phyloP scores from a whole-genome alignment of 257 asterid genomes.

The Solanum verrucosum region DNA sequence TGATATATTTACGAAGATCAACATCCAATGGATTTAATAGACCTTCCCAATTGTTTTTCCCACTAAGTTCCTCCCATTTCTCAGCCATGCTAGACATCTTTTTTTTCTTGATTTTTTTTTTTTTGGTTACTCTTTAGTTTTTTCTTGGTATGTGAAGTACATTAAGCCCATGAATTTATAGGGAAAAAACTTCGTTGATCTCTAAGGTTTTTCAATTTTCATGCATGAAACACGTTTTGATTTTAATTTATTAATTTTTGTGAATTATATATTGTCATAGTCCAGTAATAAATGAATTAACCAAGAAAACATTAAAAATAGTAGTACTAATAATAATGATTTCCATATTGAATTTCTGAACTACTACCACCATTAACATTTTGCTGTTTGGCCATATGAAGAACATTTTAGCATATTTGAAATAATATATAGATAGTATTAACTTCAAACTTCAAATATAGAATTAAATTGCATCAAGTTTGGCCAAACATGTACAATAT shows the following conservation, averaged over 20 bases:
- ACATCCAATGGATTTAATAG: too few species aligned
- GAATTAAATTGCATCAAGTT: neutral
- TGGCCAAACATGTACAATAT: neutral
- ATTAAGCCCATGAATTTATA: neutral
- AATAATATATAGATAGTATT: too few species aligned
- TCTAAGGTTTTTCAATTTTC: neutral
- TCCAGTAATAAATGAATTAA: neutral
- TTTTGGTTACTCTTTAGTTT: neutral
- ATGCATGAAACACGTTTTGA: neutral
- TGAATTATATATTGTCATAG: neutral
- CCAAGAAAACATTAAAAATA: neutral
- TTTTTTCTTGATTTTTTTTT: too few species aligned
- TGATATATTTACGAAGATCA: slow-evolving; percentile 58
- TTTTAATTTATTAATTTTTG: neutral
- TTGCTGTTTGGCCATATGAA: neutral
- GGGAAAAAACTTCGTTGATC: neutral
- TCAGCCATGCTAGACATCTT: slow-evolving; percentile 15
- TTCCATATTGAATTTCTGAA: neutral
- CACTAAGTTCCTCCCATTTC: slow-evolving; percentile 71
- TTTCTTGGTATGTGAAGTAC: neutral
- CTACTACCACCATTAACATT: neutral
- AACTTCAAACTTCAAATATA: neutral
- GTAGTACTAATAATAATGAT: neutral
- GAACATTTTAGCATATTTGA: neutral
- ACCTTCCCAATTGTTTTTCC: too few species aligned